Evolutionary conservation across 2,329 filamentous ascomycete species (phyloP), one percentile per base, ranked within the genome.

Genomic region (Fusarium sororula): DNA sequence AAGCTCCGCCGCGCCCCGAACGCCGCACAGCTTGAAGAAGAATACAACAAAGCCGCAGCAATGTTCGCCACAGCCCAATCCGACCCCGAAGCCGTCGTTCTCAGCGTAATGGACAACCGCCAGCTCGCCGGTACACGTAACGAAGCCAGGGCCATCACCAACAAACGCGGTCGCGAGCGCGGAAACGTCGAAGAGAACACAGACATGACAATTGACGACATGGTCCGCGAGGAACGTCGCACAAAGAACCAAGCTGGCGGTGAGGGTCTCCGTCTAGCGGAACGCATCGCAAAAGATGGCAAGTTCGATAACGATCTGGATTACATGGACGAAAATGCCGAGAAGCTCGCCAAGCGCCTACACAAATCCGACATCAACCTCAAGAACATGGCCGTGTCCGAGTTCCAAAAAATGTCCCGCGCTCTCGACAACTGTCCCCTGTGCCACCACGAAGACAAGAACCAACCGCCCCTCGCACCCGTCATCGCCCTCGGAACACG

Each of bases 311-410:
- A 97, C 79, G 93, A 97, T 81, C 90, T 99, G 32, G 96, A 99
- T 61, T 99, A 99, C 83, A 93, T 98, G 88, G 96, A 99, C 81
- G 96, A 98, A 77, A 98, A 99, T 79, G 96, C 96, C 22, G 89
- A 91, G 58, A 97, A 96, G 82, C 90, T 99, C 18, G 95, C 96
- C 35, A 92, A 91, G 78, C 91, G 93, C 32, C 93, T 98, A 20
- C 93, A 97, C 80, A 96, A 95, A 81, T 96, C 93, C 44, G 94
- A 97, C 74, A 87, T 94, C 73, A 95, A 94, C 81, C 89, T 99
- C 67, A 95, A 95, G 81, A 98, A 95, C 80, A 89, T 90, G 59
- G 95, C 97, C 8, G 93, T 99, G 72, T 87, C 87, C 77, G 95
- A 98, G 69, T 97, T 96, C 80, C 94, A 97, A 76, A 95, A 94